These are phyloP conservation scores for Tuber microsphaerosporum DNA, from an alignment of 495 filamentous ascomycete species.

Conservation along the genomic window DNA sequence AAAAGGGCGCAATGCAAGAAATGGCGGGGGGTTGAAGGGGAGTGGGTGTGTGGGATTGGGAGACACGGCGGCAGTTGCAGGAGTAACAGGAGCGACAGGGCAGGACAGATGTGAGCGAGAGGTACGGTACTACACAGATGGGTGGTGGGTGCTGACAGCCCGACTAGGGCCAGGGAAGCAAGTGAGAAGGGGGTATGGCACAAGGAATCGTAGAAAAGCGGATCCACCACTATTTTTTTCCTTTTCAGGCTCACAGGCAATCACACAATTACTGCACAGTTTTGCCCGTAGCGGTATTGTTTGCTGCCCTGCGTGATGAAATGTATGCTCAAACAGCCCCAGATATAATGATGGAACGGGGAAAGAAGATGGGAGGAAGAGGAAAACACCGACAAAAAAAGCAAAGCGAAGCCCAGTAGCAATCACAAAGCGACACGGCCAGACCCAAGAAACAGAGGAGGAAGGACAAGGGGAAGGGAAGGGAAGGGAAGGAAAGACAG, in stretches of 20 bases:
- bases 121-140: slow-evolving; percentile 1
- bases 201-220: slow-evolving; percentile 9
- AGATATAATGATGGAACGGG: not conserved
- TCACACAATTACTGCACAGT: not conserved
- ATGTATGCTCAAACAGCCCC: not conserved
- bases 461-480: not conserved
- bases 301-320: not conserved
- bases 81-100: not conserved
- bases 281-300: not conserved
- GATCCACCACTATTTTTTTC: slow-evolving; percentile 8
- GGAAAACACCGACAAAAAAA: not conserved
- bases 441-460: not conserved
- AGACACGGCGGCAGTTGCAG: slow-evolving; percentile 19
- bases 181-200: slow-evolving; percentile 20
- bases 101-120: slow-evolving; percentile 13
- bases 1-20: not conserved
- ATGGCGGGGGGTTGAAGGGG: slow-evolving; percentile 1
- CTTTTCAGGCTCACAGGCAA: not conserved
- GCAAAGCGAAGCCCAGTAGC: not conserved
- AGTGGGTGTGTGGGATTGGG: slow-evolving; percentile 9
- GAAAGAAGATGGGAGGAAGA: not conserved
- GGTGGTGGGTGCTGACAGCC: slow-evolving; percentile 6
- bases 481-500: not conserved
- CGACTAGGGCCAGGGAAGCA: slow-evolving; percentile 9
- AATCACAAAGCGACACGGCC: not conserved